Evolutionary conservation across 1,284 basidiomycete genomes (phyloP).

Genomic region (Cutaneotrichosporon cyanovorans): DNA sequence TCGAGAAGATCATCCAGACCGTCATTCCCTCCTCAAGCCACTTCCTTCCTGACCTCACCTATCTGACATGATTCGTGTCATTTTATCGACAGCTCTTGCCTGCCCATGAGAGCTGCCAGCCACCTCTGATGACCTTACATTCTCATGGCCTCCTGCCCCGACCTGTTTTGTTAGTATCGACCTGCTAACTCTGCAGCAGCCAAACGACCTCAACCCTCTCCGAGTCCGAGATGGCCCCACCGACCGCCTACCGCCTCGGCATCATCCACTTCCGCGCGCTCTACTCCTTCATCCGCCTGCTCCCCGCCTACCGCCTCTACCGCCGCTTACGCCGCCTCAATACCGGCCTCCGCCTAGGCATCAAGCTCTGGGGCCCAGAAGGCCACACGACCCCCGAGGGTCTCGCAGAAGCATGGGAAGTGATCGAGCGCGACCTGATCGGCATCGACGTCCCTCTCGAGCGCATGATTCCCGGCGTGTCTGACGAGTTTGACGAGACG

Average conservation of each 20-base stretch:
- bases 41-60: too few relatives aligned
- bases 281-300: conserved; percentile 34
- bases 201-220: not conserved
- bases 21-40: too few relatives aligned
- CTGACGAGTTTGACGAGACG: too few relatives aligned
- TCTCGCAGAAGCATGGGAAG: conserved; percentile 36
- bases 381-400: conserved; percentile 28
- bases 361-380: conserved; percentile 44
- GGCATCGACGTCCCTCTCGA: conserved; percentile 33
- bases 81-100: too few relatives aligned
- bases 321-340: conserved; percentile 34
- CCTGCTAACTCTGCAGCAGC: too few relatives aligned
- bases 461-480: conserved; percentile 13
- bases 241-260: conserved; percentile 38
- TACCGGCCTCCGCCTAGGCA: conserved; percentile 38
- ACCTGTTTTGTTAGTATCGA: too few relatives aligned
- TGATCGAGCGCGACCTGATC: conserved; percentile 40
- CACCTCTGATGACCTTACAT: too few relatives aligned
- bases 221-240: conserved; percentile 28
- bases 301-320: conserved; percentile 39
- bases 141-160: too few relatives aligned
- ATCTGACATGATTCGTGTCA: too few relatives aligned
- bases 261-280: conserved; percentile 43
- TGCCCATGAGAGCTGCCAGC: too few relatives aligned
- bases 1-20: too few relatives aligned